Evolutionary conservation across 148 eudicot species (phyloP).

Genomic region (Rhododendron mucronatum): DNA sequence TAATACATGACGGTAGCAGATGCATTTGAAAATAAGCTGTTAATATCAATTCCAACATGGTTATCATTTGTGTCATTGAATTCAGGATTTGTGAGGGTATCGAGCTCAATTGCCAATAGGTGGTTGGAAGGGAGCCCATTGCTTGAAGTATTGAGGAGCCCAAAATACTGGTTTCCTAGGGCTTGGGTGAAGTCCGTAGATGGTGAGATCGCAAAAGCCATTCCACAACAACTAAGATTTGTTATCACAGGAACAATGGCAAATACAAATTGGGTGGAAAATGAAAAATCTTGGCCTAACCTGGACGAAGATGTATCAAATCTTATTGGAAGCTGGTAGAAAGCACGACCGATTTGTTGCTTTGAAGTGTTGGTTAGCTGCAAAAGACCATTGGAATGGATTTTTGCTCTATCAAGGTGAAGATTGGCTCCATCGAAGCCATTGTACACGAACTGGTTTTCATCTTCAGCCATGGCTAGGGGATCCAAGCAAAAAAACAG

Average conservation of each 20-base stretch:
- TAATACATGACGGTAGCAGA: constrained; percentile 33
- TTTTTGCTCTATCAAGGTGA: constrained; percentile 15
- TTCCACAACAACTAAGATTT: constrained; percentile 1
- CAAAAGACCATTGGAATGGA: constrained; percentile 21
- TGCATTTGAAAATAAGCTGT: constrained; percentile 12
- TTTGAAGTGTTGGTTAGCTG: constrained; percentile 19
- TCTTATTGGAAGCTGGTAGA: constrained; percentile 15
- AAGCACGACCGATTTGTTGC: constrained; percentile 20
- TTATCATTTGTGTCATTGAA: background rate
- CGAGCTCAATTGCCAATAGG: constrained; percentile 28
- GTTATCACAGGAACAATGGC: constrained; percentile 4
- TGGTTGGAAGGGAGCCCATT: constrained; percentile 14
- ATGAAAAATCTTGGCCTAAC: background rate
- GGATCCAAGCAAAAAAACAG: background rate
- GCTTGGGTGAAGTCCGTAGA: constrained; percentile 13
- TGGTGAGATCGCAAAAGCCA: constrained; percentile 24
- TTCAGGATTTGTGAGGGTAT: constrained; percentile 20
- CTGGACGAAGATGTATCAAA: background rate
- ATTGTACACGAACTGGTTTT: background rate
- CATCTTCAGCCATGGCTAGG: background rate
- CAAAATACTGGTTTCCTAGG: constrained; percentile 8
- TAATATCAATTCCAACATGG: background rate
- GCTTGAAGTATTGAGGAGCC: constrained; percentile 14
- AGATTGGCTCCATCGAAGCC: constrained; percentile 17
- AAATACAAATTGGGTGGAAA: constrained; percentile 15